These are phyloP conservation scores for Seiridium cupressi DNA, from an alignment of 2,329 filamentous ascomycete genomes.

Conservation along the genomic window DNA sequence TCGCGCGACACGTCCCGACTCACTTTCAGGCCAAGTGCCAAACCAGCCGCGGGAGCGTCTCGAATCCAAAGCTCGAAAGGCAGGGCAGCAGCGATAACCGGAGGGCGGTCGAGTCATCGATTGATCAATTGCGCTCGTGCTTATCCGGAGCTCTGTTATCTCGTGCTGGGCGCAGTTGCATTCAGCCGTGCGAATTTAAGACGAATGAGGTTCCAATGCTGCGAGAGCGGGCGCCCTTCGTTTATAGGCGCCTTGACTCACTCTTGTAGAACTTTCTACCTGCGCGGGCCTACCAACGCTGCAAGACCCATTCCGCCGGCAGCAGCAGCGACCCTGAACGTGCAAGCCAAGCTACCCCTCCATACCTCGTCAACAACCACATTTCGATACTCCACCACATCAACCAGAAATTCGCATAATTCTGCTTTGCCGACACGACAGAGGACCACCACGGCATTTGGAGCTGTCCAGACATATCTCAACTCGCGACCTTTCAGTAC, in stretches of 20 bases:
- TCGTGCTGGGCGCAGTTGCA: neutral
- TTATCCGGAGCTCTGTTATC: neutral
- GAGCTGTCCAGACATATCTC: conserved; percentile 14
- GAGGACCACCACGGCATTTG: neutral
- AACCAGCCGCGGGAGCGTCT: neutral
- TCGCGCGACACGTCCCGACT: neutral
- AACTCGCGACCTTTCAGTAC: conserved; percentile 23
- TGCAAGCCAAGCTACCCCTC: conserved; percentile 5
- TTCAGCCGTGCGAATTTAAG: conserved; percentile 2
- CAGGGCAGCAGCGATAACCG: conserved; percentile 6
- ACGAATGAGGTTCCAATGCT: conserved; percentile 23
- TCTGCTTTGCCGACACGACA: neutral
- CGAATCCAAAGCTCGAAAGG: neutral
- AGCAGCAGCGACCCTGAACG: neutral
- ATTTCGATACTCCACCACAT: conserved; percentile 2
- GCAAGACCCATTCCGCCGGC: neutral
- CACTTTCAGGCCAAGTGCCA: neutral
- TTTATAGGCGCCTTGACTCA: conserved; percentile 28
- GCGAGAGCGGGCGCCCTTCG: conserved; percentile 19
- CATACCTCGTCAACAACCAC: neutral
- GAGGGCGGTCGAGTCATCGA: conserved; percentile 7
- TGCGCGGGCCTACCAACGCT: neutral
- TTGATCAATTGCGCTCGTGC: neutral
- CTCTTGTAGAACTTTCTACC: conserved; percentile 32
- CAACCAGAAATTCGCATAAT: conserved; percentile 2